Percentiles rank a stretch among this genome's conserved stretches.
phyloP scores from a whole-genome alignment of 768 basidiomycete species.

The Crucibulum laeve region DNA sequence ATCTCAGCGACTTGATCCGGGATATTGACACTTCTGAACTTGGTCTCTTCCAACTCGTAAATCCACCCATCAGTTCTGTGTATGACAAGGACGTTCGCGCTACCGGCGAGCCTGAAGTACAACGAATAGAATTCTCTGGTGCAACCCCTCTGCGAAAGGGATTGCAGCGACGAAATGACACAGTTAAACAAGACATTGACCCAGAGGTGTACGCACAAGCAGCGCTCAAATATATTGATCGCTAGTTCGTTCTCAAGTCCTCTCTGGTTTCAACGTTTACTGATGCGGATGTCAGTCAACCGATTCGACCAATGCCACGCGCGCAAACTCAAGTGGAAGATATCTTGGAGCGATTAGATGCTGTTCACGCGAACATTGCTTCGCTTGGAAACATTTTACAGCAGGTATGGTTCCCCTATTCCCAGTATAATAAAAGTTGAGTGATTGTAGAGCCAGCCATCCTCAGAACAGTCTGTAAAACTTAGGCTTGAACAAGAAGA shows the following conservation, averaged over 20 bases:
- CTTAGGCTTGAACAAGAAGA: constrained; percentile 37
- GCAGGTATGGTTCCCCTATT: constrained; percentile 19
- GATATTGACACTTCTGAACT: constrained; percentile 76
- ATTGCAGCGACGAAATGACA: constrained; percentile 32
- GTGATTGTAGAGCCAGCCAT: not conserved
- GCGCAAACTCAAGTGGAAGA: constrained; percentile 40
- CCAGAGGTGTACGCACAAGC: constrained; percentile 77
- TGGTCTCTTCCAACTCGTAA: constrained; percentile 65
- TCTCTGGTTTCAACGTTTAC: constrained; percentile 6
- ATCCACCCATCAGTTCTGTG: constrained; percentile 15
- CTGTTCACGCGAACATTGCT: constrained; percentile 33
- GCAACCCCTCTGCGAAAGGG: constrained; percentile 65
- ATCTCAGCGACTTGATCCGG: constrained; percentile 74
- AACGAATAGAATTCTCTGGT: constrained; percentile 62
- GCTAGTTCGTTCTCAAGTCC: constrained; percentile 52
- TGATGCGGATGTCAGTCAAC: constrained; percentile 29
- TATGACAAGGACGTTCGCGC: constrained; percentile 28
- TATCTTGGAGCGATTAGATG: constrained; percentile 33
- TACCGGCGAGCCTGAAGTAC: constrained; percentile 34
- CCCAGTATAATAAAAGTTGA: not conserved
- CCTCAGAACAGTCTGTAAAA: constrained; percentile 20
- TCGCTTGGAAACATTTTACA: constrained; percentile 24
- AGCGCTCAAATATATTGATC: constrained; percentile 71
- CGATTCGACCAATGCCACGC: constrained; percentile 48
- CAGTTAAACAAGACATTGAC: constrained; percentile 42